phyloP scores from a whole-genome alignment of 805 yeast species.

The Myxozyma neotropica region DNA sequence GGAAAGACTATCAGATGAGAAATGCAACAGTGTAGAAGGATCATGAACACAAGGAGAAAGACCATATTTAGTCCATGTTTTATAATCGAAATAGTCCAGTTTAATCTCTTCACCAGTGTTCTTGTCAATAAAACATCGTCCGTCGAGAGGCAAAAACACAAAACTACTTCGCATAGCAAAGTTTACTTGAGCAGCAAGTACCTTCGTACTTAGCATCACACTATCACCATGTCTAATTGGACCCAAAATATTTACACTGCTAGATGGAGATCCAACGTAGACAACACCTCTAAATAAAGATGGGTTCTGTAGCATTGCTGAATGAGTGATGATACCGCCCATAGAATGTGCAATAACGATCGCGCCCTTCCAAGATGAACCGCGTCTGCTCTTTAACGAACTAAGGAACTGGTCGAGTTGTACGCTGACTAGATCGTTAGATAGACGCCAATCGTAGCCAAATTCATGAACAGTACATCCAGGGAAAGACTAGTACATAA shows the following conservation, averaged over 20 bases:
- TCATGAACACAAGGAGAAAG: constrained; percentile 67
- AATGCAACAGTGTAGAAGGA: neutral
- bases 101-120: constrained; percentile 59
- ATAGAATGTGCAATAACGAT: constrained; percentile 85
- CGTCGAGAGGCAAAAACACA: constrained; percentile 73
- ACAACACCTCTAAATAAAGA: constrained; percentile 70
- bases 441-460: constrained; percentile 94
- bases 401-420: constrained; percentile 55
- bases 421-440: constrained; percentile 57
- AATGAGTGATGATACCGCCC: constrained; percentile 90
- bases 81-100: constrained; percentile 77
- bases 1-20: neutral
- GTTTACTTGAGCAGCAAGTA: constrained; percentile 77
- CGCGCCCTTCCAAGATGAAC: constrained; percentile 57
- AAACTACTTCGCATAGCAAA: constrained; percentile 88
- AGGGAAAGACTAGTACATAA: constrained; percentile 36
- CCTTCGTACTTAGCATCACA: constrained; percentile 70
- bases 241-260: constrained; percentile 83
- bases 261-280: constrained; percentile 82
- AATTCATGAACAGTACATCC: constrained; percentile 66
- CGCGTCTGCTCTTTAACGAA: constrained; percentile 47
- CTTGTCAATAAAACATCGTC: constrained; percentile 69
- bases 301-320: constrained; percentile 70
- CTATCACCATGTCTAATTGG: constrained; percentile 83
- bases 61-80: constrained; percentile 76